A percentile compares a stretch with the other conserved stretches of the same genome.
phyloP scores from a whole-genome alignment of 805 yeast genomes.

The Gaillardinia entomophila region DNA sequence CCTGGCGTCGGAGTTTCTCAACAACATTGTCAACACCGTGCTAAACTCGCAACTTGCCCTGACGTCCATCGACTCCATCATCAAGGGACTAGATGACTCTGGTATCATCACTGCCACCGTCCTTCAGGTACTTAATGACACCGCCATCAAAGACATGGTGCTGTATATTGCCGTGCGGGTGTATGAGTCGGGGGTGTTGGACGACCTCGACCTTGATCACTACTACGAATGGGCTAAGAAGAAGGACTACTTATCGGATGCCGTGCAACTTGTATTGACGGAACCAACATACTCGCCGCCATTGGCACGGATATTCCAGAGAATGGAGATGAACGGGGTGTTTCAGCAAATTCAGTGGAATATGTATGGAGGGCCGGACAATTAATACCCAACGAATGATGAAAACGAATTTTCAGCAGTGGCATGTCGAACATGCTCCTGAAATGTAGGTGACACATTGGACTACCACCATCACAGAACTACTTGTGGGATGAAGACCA shows the following conservation, averaged over 20 bases:
- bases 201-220: conserved; percentile 21
- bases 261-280: conserved; percentile 19
- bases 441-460: too few species aligned
- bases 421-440: too few species aligned
- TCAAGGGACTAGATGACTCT: conserved; percentile 26
- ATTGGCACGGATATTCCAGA: conserved; percentile 23
- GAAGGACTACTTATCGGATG: conserved; percentile 13
- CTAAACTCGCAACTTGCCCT: conserved; percentile 14
- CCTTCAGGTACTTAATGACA: conserved; percentile 18
- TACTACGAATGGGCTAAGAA: conserved; percentile 18
- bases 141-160: conserved; percentile 11
- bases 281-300: conserved; percentile 25
- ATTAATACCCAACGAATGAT: too few species aligned
- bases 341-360: conserved; percentile 22
- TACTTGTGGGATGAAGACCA: too few species aligned
- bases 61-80: conserved; percentile 15
- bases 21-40: conserved; percentile 22
- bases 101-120: conserved; percentile 22
- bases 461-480: too few species aligned
- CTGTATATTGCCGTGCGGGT: conserved; percentile 18
- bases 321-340: conserved; percentile 25
- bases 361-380: conserved; percentile 17
- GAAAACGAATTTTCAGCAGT: too few species aligned
- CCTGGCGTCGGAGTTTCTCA: conserved; percentile 24
- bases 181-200: conserved; percentile 27